Conservation (phyloP, 1,284 basidiomycete species). For the Cystobasidiaceae sp. region DNA sequence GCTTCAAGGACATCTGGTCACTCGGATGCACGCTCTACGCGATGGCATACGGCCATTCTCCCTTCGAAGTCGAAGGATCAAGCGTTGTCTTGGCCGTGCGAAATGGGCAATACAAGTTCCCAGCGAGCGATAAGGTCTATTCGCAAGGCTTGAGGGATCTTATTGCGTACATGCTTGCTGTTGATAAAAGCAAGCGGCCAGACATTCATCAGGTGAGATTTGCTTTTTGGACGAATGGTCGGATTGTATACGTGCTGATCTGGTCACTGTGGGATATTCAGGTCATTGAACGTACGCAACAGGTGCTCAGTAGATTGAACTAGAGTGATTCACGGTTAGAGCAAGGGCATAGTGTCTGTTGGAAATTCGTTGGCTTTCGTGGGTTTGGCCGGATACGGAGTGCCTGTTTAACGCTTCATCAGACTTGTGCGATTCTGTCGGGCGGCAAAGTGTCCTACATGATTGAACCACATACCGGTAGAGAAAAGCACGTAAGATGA, state of each 20-base stretch:
- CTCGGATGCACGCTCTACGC: constrained; percentile 87
- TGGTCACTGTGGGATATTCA: neutral
- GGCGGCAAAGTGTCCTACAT: too few species aligned
- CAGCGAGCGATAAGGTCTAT: constrained; percentile 60
- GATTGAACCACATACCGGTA: too few species aligned
- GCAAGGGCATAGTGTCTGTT: neutral
- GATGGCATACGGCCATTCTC: constrained; percentile 69
- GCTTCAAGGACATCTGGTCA: constrained; percentile 74
- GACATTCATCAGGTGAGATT: constrained; percentile 73
- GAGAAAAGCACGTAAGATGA: too few species aligned
- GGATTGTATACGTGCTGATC: too few species aligned
- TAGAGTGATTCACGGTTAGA: too few species aligned
- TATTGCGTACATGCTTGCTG: constrained; percentile 75
- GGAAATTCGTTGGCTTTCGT: too few species aligned
- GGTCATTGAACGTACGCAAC: constrained; percentile 25
- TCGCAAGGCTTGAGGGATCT: constrained; percentile 71
- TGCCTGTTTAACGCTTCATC: too few species aligned
- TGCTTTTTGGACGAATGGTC: too few species aligned
- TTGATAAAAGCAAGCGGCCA: constrained; percentile 71
- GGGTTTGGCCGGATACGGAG: too few species aligned
- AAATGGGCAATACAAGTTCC: constrained; percentile 78
- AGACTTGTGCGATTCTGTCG: too few species aligned
- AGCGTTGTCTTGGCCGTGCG: constrained; percentile 93
- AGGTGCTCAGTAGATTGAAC: constrained; percentile 16
- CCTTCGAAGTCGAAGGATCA: constrained; percentile 87